Percentiles rank a stretch among this genome's conserved stretches.
phyloP scores from a whole-genome alignment of 2,329 filamentous ascomycete species.

The Pseudogymnoascus sp. region DNA sequence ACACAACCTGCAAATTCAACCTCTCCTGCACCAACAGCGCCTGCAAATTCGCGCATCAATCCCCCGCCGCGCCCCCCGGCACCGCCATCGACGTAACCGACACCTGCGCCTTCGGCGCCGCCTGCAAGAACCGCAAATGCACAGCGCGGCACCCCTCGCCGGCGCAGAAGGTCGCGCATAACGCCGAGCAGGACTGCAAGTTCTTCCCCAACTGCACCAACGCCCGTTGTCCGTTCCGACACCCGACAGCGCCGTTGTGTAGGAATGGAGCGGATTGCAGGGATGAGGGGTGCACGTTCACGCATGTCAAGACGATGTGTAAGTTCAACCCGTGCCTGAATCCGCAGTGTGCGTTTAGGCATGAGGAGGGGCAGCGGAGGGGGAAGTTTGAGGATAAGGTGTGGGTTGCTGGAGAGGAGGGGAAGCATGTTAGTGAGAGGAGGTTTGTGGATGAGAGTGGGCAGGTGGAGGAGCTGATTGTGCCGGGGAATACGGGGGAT shows the following conservation, averaged over 20 bases:
- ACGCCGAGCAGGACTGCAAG: slow-evolving; percentile 78
- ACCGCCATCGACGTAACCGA: slow-evolving; percentile 70
- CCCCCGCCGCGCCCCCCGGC: slow-evolving; percentile 74
- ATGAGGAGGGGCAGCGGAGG: slow-evolving; percentile 78
- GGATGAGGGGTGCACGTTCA: slow-evolving; percentile 76
- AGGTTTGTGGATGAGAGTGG: slow-evolving; percentile 70
- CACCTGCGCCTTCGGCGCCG: slow-evolving; percentile 73
- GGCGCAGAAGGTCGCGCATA: slow-evolving; percentile 66
- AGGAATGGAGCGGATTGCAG: slow-evolving; percentile 86
- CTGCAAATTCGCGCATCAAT: slow-evolving; percentile 91
- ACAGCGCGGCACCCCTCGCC: slow-evolving; percentile 87
- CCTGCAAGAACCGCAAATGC: slow-evolving; percentile 95
- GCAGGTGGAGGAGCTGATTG: slow-evolving; percentile 48
- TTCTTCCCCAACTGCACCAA: slow-evolving; percentile 92
- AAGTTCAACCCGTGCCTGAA: slow-evolving; percentile 89
- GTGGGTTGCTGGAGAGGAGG: slow-evolving; percentile 59
- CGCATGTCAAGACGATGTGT: slow-evolving; percentile 76
- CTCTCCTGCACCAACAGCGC: slow-evolving; percentile 78
- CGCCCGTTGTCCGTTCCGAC: slow-evolving; percentile 76
- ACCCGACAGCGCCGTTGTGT: slow-evolving; percentile 79
- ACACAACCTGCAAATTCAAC: slow-evolving; percentile 82
- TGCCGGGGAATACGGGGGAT: slow-evolving; percentile 14
- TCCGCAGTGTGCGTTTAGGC: slow-evolving; percentile 60
- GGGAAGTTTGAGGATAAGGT: slow-evolving; percentile 81
- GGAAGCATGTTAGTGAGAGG: slow-evolving; percentile 73